These are phyloP conservation scores for Diversispora epigaea DNA, from an alignment of 192 early-diverging fungal species.

Conservation along the genomic window DNA sequence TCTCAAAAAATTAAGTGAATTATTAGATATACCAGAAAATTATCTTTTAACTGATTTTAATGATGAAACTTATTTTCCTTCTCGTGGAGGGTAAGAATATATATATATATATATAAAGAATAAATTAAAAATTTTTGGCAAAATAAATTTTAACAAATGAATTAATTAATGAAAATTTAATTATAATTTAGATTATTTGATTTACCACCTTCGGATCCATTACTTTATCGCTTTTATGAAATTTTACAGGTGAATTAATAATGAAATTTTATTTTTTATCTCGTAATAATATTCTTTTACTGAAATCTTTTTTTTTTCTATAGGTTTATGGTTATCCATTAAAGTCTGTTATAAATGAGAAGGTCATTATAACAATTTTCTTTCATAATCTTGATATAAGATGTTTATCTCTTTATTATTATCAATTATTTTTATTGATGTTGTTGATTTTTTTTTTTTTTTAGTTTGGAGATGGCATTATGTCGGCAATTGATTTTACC, in stretches of 20 bases:
- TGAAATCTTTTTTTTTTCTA: background rate
- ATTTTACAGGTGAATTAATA: conserved; percentile 38
- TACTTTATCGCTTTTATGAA: conserved; percentile 48
- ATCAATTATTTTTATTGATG: background rate
- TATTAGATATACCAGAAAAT: conserved; percentile 37
- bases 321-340: conserved; percentile 45
- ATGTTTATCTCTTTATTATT: background rate
- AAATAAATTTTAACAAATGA: background rate
- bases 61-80: conserved; percentile 40
- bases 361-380: conserved; percentile 27
- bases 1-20: conserved; percentile 35
- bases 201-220: conserved; percentile 46
- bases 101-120: background rate
- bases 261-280: background rate
- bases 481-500: conserved; percentile 51
- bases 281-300: background rate
- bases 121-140: background rate
- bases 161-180: background rate
- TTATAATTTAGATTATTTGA: conserved; percentile 34
- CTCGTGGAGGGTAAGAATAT: conserved; percentile 43
- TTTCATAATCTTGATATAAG: background rate
- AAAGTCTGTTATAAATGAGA: conserved; percentile 49
- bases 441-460: conserved; percentile 11
- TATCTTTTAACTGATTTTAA: conserved; percentile 36
- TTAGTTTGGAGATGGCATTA: conserved; percentile 55